Evolutionary conservation across 495 filamentous ascomycete species (phyloP).

Genomic region (Penicillium paradoxum): DNA sequence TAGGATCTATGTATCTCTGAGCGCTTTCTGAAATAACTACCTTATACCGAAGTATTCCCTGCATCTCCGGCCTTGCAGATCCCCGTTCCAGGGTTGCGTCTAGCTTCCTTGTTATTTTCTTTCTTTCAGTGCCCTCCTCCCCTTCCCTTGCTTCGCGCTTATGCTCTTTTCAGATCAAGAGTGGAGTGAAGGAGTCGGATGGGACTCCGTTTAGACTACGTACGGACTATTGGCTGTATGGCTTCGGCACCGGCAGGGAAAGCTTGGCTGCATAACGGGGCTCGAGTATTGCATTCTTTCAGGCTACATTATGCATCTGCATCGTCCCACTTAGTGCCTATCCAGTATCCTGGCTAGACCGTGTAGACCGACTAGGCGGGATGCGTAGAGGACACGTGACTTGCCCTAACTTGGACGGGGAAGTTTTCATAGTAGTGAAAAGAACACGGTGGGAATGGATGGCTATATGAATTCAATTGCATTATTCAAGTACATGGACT

Average conservation of each 20-base stretch:
- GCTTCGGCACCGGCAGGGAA: neutral
- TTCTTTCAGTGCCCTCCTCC: neutral
- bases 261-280: slow-evolving; percentile 5
- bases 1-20: slow-evolving; percentile 8
- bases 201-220: neutral
- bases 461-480: neutral
- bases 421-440: neutral
- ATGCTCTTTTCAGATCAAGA: neutral
- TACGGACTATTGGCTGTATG: neutral
- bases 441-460: neutral
- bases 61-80: neutral
- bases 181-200: neutral
- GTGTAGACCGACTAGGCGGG: neutral
- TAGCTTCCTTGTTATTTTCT: neutral
- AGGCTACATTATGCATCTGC: slow-evolving; percentile 1
- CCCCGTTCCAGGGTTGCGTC: neutral
- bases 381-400: slow-evolving; percentile 4
- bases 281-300: neutral
- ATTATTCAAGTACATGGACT: neutral
- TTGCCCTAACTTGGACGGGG: neutral
- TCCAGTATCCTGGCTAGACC: neutral
- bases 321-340: neutral
- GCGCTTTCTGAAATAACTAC: slow-evolving; percentile 12
- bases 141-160: too few relatives aligned
- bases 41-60: neutral